Percentiles rank a stretch among this genome's conserved stretches.
Evolutionary conservation across 306 rosid species (phyloP).

Genomic region (Canavalia gladiata): DNA sequence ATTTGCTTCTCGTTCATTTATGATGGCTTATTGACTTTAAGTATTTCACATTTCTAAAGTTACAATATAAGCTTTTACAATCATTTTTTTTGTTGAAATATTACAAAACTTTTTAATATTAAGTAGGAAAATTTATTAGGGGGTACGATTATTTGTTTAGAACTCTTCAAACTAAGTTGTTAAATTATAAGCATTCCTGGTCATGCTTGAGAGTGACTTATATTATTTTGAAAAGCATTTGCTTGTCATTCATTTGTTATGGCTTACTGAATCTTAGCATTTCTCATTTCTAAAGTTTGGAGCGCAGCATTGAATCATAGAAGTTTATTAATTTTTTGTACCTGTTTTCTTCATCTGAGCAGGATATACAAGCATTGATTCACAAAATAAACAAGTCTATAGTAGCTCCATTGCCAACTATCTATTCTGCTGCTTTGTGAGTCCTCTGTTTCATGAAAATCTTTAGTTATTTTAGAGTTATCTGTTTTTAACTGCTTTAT

Average conservation of each 20-base stretch:
- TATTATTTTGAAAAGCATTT: too few species aligned
- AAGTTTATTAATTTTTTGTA: neutral
- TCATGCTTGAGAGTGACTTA: too few species aligned
- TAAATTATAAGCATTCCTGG: too few species aligned
- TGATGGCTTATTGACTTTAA: constrained; percentile 23
- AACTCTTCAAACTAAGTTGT: too few species aligned
- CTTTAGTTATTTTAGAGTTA: constrained; percentile 15
- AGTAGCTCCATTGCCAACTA: constrained; percentile 95
- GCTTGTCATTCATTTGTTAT: too few species aligned
- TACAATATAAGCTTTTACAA: too few species aligned
- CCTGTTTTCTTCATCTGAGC: constrained; percentile 50
- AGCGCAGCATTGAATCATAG: neutral
- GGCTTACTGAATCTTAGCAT: neutral
- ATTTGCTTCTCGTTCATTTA: constrained; percentile 26
- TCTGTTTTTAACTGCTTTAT: constrained; percentile 3
- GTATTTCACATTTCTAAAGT: constrained; percentile 22
- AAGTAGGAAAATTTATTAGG: too few species aligned
- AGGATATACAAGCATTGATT: constrained; percentile 97
- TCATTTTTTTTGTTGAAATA: too few species aligned
- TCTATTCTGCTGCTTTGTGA: constrained; percentile 89
- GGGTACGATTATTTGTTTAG: too few species aligned
- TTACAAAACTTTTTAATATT: too few species aligned
- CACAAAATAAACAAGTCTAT: constrained; percentile 93
- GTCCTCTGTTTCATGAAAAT: constrained; percentile 49
- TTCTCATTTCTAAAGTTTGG: constrained; percentile 30